phyloP scores from a whole-genome alignment of 495 filamentous ascomycete species.

The Venustampulla echinocandica region DNA sequence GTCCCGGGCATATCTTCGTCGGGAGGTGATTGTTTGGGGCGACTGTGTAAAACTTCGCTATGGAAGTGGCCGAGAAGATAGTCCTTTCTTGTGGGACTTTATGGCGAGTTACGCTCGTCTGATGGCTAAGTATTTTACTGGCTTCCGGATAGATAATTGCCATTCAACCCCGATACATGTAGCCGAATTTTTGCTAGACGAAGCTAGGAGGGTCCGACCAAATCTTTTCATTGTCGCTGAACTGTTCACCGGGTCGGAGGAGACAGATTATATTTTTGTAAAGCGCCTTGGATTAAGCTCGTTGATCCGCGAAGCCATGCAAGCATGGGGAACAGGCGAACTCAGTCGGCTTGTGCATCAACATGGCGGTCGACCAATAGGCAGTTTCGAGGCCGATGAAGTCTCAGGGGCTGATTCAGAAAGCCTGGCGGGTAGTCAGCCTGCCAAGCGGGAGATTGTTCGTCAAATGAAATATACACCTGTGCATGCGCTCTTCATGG shows the following conservation, averaged over 20 bases:
- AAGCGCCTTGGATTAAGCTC: constrained; percentile 83
- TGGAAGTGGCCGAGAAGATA: constrained; percentile 71
- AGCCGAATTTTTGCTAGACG: constrained; percentile 87
- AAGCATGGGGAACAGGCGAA: constrained; percentile 91
- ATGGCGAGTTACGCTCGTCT: constrained; percentile 88
- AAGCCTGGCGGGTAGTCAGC: constrained; percentile 6
- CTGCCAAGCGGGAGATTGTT: constrained; percentile 37
- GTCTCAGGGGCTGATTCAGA: constrained; percentile 31
- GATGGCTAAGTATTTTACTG: constrained; percentile 91
- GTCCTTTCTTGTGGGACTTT: constrained; percentile 88
- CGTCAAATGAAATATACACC: constrained; percentile 69
- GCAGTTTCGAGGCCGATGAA: constrained; percentile 84
- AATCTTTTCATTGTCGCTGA: constrained; percentile 91
- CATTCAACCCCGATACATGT: constrained; percentile 93
- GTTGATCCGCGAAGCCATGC: constrained; percentile 95
- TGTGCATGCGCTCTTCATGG: constrained; percentile 94
- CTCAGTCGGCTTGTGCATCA: constrained; percentile 87
- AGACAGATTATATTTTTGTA: constrained; percentile 92
- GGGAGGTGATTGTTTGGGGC: constrained; percentile 96
- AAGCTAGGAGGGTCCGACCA: constrained; percentile 79
- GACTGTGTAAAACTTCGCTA: constrained; percentile 98
- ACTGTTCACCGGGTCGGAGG: constrained; percentile 91
- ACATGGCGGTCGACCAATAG: constrained; percentile 89
- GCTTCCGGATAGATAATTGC: constrained; percentile 96
- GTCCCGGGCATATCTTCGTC: constrained; percentile 81